Evolutionary conservation across 306 rosid genomes (phyloP), one percentile per base, ranked within the genome.

Genomic region (Castanea crenata): DNA sequence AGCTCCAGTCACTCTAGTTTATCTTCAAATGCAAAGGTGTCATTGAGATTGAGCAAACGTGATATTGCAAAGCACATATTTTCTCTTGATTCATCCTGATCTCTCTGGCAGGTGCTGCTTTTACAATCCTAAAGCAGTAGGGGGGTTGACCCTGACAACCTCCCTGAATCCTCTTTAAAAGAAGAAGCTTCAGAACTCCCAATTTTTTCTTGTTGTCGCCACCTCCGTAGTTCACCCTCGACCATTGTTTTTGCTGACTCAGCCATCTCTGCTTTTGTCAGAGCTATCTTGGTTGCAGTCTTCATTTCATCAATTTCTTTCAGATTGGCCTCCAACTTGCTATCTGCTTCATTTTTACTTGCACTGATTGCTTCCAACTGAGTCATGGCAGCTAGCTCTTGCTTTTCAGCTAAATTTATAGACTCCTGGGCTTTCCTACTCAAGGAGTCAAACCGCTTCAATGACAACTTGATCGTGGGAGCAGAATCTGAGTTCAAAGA

Each of bases 281-380:
- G 55, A 51, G 96, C 97, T 15, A 87, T 56, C 27, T 91, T 90
- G 10, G 92, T 88, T 55, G 96, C 97, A 20, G 55, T 78, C 81
- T 85, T 81, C 46, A 91, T 92, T 76, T 89, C 91, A 78, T 92
- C 93, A 20, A 92, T 89, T 9, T 87, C 89, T 76, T 83, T 94
- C 76, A 87, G 56, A 62, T 74, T 87, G 29, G 90, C 92, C 79
- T 91, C 92, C 80, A 89, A 54, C 82, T 86, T 92, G 49, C 54
- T 86, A 55, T 82, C 86, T n/a, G 75, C 78, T 76, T 88, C 91
- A 29, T 16, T 78, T 64, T 79, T 89, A 80, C 93, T 88, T 20
- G 57, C 71, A 19, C 63, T 79, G 58, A 88, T 84, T 71, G 38
- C 83, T 78, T 81, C 86, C 9, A 87, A 63, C 71, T 86, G 85